Conservation (phyloP, 805 yeast genomes). For the Kodamaea nitidulidarum region DNA sequence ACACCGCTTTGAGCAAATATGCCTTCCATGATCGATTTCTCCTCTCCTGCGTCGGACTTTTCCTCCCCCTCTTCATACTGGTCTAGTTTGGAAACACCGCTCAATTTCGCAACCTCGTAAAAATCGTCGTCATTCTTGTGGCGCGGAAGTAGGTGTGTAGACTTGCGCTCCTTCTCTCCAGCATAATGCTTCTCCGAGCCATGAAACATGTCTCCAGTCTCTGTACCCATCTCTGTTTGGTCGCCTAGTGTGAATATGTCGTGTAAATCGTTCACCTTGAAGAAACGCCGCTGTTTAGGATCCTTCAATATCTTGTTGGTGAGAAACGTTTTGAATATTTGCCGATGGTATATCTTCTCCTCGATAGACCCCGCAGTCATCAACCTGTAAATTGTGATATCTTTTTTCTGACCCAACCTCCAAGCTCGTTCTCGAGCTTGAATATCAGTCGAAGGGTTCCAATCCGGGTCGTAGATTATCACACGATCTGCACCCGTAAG, state of each 20-base stretch:
- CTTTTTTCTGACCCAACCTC: slow-evolving; percentile 92
- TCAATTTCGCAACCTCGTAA: slow-evolving; percentile 54
- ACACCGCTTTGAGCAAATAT: slow-evolving; percentile 68
- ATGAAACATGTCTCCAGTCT: slow-evolving; percentile 61
- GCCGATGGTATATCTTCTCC: slow-evolving; percentile 94
- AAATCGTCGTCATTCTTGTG: slow-evolving; percentile 61
- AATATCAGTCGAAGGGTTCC: slow-evolving; percentile 97
- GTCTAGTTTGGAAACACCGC: slow-evolving; percentile 73
- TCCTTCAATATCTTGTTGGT: slow-evolving; percentile 92
- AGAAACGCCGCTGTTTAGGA: slow-evolving; percentile 90
- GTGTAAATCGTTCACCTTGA: slow-evolving; percentile 86
- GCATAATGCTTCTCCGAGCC: slow-evolving; percentile 40
- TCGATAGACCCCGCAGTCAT: slow-evolving; percentile 96
- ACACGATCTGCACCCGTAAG: slow-evolving; percentile 94
- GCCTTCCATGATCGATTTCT: slow-evolving; percentile 58
- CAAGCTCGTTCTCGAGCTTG: slow-evolving; percentile 97
- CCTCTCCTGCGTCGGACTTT: slow-evolving; percentile 28
- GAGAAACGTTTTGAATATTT: slow-evolving; percentile 89
- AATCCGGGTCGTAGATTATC: slow-evolving; percentile 92
- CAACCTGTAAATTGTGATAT: slow-evolving; percentile 83
- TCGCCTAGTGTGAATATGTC: slow-evolving; percentile 86
- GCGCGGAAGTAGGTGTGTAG: slow-evolving; percentile 23
- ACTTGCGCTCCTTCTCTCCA: slow-evolving; percentile 31
- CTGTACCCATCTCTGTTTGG: slow-evolving; percentile 60
- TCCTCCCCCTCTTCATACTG: slow-evolving; percentile 48